These are phyloP conservation scores for Pseudonitzschia multistriata DNA, from an alignment of 108 stramenopile genomes.

Conservation along the genomic window DNA sequence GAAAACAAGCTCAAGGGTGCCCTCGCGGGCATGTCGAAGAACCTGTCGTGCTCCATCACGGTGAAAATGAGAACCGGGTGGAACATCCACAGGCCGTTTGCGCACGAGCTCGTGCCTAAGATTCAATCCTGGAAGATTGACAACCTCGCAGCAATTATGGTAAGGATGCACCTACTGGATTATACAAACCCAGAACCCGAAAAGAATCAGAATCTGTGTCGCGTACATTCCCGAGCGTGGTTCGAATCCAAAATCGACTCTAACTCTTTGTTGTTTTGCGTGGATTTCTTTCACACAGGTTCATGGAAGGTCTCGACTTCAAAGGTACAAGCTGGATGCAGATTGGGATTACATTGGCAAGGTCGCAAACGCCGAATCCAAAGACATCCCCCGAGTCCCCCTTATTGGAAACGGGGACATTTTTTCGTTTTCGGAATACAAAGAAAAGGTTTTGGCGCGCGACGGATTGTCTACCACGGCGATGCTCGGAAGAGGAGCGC, in stretches of 20 bases:
- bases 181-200: too few species aligned
- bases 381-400: slow-evolving; percentile 62
- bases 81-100: slow-evolving; percentile 89
- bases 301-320: slow-evolving; percentile 92
- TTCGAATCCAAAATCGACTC: not conserved
- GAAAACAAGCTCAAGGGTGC: slow-evolving; percentile 75
- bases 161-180: slow-evolving; percentile 28
- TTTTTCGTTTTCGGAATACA: slow-evolving; percentile 86
- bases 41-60: slow-evolving; percentile 84
- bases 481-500: slow-evolving; percentile 95
- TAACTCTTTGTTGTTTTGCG: not conserved
- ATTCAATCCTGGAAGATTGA: slow-evolving; percentile 80
- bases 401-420: slow-evolving; percentile 99
- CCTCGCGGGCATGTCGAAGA: slow-evolving; percentile 68
- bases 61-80: slow-evolving; percentile 98
- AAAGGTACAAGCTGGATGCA: slow-evolving; percentile 90
- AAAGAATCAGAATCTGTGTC: not conserved
- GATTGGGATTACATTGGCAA: slow-evolving; percentile 94
- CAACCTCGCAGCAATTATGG: slow-evolving; percentile 69
- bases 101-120: slow-evolving; percentile 78
- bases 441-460: slow-evolving; percentile 58
- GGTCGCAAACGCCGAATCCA: slow-evolving; percentile 71
- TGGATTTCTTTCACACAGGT: slow-evolving; percentile 37
- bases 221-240: not conserved
- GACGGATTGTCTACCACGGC: slow-evolving; percentile 74